phyloP scores from a whole-genome alignment of 441 rosid species.

The Populus hybrid region DNA sequence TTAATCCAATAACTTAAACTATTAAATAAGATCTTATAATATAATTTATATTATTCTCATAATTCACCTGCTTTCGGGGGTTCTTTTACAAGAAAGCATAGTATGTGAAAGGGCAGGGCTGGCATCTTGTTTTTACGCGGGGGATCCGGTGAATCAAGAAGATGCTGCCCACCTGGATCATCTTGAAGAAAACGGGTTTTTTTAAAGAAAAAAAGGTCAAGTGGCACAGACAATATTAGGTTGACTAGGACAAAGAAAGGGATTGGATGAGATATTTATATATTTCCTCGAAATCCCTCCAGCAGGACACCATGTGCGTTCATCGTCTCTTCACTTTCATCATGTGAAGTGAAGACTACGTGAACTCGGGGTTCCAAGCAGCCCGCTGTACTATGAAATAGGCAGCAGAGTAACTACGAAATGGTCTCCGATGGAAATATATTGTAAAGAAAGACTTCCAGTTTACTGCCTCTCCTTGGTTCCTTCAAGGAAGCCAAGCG shows the following conservation, averaged over 20 bases:
- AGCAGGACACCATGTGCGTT: conserved; percentile 30
- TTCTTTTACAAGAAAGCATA: not conserved
- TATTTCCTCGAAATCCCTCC: conserved; percentile 19
- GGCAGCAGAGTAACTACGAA: too few relatives aligned
- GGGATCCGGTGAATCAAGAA: not conserved
- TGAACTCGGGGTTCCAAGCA: not conserved
- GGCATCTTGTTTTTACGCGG: not conserved
- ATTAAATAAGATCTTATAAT: too few relatives aligned
- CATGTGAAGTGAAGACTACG: not conserved
- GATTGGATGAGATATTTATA: conserved; percentile 20
- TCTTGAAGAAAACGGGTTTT: too few relatives aligned
- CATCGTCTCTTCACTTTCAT: conserved; percentile 2
- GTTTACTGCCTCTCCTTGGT: too few relatives aligned
- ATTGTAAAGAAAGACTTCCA: too few relatives aligned
- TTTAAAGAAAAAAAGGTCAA: not conserved
- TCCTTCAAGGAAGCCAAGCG: too few relatives aligned
- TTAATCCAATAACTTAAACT: too few relatives aligned
- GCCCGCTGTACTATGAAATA: too few relatives aligned
- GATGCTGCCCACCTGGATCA: not conserved
- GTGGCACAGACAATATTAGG: conserved; percentile 12
- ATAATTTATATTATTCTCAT: too few relatives aligned
- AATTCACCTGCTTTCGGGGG: not conserved
- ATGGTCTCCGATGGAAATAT: too few relatives aligned
- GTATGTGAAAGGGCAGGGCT: not conserved
- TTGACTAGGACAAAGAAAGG: conserved; percentile 10